Evolutionary conservation across 805 yeast genomes (phyloP), one percentile per base, ranked within the genome.

Genomic region (Kodamaea laetipori): DNA sequence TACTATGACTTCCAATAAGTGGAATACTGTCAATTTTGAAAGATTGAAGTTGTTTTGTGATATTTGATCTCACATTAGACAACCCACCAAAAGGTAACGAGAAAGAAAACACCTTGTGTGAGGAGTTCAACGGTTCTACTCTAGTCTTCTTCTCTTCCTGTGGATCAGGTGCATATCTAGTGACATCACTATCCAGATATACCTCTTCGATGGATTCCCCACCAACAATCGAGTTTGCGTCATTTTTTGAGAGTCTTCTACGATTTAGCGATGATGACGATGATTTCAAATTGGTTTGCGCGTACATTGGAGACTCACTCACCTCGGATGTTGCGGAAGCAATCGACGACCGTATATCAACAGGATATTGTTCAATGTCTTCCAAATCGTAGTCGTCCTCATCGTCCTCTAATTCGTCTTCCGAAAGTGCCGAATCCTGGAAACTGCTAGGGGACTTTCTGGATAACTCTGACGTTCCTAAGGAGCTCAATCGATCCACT

Each of bases 71-170:
- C 13, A 40, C 43, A 6, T 43, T 49, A 3, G 66, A 55, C 13
- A 70, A 55, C 15, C 76, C 74, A 3, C 80, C 81, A 54, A 81
- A 78, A 3, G 86, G 86, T 41, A 82, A 66, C 13, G 83, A 74
- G 50, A 82, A 81, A 30, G 78, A 68, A 47, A 79, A 79, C 37
- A 78, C 73, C 52, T 71, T 73, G 39, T 67, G 71, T 9, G 56
- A 27, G 25, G 40, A 33, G 41, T 48, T 46, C 9, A 15, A 6
- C 16, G 16, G 17, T n/a, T 27, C 8, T 11, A 12, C 7, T 7
- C 31, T 12, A 3, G 31, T 5, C 15, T 27, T 27, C n/a, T n/a
- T n/a, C n/a, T n/a, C n/a, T n/a, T n/a, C n/a, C n/a, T n/a, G n/a
- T n/a, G n/a, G n/a, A n/a, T n/a, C n/a, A n/a, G n/a, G n/a, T n/a